A percentile compares a stretch with the other conserved stretches of the same genome.
phyloP scores from a whole-genome alignment of 108 stramenopile species.

The Fragilaria crotonensis region DNA sequence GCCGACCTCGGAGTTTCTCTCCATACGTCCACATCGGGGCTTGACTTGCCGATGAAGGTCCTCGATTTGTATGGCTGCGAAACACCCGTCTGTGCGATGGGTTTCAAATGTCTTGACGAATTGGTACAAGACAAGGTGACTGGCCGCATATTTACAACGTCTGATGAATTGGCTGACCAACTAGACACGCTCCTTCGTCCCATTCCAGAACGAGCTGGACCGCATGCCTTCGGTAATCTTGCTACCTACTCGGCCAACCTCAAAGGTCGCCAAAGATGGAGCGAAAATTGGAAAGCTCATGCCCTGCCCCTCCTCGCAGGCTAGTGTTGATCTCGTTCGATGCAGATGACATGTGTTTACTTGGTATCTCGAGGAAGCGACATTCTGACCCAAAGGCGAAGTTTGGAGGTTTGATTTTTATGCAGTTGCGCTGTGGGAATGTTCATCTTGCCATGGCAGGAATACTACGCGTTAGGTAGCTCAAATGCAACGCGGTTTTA shows the following conservation, averaged over 20 bases:
- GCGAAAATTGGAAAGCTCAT: conserved; percentile 71
- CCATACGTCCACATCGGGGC: conserved; percentile 93
- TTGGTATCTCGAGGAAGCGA: too few relatives aligned
- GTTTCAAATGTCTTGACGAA: conserved; percentile 85
- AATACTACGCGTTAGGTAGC: too few relatives aligned
- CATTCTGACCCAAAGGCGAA: too few relatives aligned
- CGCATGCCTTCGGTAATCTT: conserved; percentile 42
- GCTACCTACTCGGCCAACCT: conserved; percentile 46
- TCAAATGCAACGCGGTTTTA: too few relatives aligned
- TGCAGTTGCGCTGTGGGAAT: too few relatives aligned
- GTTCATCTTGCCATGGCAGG: too few relatives aligned
- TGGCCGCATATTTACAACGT: conserved; percentile 70
- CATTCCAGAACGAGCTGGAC: conserved; percentile 16
- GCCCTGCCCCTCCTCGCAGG: conserved; percentile 37
- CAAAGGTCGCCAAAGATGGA: conserved; percentile 57
- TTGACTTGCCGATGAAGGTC: conserved; percentile 99
- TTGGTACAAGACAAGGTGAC: conserved; percentile 84
- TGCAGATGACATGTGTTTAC: too few relatives aligned
- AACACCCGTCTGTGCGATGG: conserved; percentile 89
- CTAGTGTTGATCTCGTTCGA: too few relatives aligned
- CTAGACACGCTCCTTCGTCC: conserved; percentile 43
- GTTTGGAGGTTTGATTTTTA: too few relatives aligned
- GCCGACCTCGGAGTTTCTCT: conserved; percentile 90
- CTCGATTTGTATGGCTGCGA: conserved; percentile 95
- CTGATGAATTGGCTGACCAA: conserved; percentile 55